phyloP scores from a whole-genome alignment of 495 filamentous ascomycete species.

The Neurospora sp. region DNA sequence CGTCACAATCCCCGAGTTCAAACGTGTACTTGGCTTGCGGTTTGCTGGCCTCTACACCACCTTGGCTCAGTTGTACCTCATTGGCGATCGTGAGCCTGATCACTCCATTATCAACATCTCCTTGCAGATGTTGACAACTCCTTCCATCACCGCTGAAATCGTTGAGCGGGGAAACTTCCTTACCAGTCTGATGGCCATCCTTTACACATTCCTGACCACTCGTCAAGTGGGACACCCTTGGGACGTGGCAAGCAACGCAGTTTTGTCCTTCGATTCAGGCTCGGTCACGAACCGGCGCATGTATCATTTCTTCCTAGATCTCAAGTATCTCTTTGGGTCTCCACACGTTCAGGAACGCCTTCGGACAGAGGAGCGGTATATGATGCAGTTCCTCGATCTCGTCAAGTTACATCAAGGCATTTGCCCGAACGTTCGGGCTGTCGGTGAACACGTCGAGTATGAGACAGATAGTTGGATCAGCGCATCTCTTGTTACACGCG shows the following conservation, averaged over 20 bases:
- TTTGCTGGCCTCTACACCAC: slow-evolving; percentile 91
- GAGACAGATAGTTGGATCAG: slow-evolving; percentile 98
- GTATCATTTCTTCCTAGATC: slow-evolving; percentile 92
- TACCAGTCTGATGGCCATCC: slow-evolving; percentile 85
- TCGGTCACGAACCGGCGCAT: slow-evolving; percentile 89
- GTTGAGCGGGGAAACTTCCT: slow-evolving; percentile 94
- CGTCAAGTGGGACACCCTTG: slow-evolving; percentile 88
- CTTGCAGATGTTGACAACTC: slow-evolving; percentile 90
- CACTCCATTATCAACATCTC: slow-evolving; percentile 98
- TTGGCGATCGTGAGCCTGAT: slow-evolving; percentile 92
- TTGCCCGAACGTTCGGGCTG: slow-evolving; percentile 83
- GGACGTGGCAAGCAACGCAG: slow-evolving; percentile 72
- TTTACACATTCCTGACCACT: slow-evolving; percentile 95
- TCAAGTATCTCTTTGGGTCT: slow-evolving; percentile 80
- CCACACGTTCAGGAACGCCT: slow-evolving; percentile 77
- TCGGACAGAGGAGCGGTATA: slow-evolving; percentile 71
- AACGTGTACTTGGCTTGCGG: slow-evolving; percentile 84
- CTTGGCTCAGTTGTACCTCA: slow-evolving; percentile 87
- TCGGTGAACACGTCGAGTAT: slow-evolving; percentile 94
- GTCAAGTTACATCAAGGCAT: slow-evolving; percentile 95
- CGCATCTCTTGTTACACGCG: slow-evolving; percentile 83
- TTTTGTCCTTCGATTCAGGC: slow-evolving; percentile 83
- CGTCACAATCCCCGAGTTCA: slow-evolving; percentile 89
- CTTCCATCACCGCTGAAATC: slow-evolving; percentile 90
- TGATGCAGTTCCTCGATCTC: slow-evolving; percentile 88